Percentiles rank a stretch among this genome's conserved stretches.
Evolutionary conservation across 2,329 filamentous ascomycete species (phyloP).

Genomic region (Aspergillus alliaceus): DNA sequence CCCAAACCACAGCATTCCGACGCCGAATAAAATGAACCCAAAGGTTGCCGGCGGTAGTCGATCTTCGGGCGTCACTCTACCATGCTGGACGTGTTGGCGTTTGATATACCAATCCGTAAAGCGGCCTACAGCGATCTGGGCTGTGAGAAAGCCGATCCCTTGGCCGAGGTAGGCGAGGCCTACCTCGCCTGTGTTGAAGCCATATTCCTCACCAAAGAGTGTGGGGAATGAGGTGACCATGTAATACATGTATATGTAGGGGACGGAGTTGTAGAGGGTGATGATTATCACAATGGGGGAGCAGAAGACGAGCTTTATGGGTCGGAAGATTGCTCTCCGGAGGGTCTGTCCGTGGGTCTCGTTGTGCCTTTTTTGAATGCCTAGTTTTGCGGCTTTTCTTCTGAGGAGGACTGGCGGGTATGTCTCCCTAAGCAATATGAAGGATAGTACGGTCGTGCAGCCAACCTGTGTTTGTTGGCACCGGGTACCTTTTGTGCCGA

Average conservation of each 20-base stretch:
- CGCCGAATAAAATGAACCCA: not conserved
- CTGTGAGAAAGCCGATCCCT: constrained; percentile 43
- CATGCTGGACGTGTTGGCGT: not conserved
- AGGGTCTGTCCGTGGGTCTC: not conserved
- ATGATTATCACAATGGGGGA: constrained; percentile 63
- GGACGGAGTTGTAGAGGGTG: constrained; percentile 60
- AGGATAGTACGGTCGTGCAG: not conserved
- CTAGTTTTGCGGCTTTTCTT: not conserved
- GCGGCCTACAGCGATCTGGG: not conserved
- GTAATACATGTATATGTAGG: constrained; percentile 48
- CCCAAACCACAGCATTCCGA: constrained; percentile 16
- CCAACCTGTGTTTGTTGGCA: not conserved
- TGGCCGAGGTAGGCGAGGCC: constrained; percentile 61
- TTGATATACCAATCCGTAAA: constrained; percentile 7
- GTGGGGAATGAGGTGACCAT: constrained; percentile 66
- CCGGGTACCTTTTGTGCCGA: too few relatives aligned
- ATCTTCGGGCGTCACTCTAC: constrained; percentile 5
- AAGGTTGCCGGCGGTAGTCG: constrained; percentile 1
- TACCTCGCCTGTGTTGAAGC: constrained; percentile 57
- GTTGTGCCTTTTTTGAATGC: not conserved
- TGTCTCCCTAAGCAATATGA: not conserved
- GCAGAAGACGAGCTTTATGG: constrained; percentile 58
- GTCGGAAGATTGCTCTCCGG: not conserved
- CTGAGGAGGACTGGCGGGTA: not conserved
- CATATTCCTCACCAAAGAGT: constrained; percentile 59